Percentiles rank a stretch among this genome's conserved stretches.
Evolutionary conservation across 2,329 filamentous ascomycete genomes (phyloP).

Genomic region (Sporothrix phasma): DNA sequence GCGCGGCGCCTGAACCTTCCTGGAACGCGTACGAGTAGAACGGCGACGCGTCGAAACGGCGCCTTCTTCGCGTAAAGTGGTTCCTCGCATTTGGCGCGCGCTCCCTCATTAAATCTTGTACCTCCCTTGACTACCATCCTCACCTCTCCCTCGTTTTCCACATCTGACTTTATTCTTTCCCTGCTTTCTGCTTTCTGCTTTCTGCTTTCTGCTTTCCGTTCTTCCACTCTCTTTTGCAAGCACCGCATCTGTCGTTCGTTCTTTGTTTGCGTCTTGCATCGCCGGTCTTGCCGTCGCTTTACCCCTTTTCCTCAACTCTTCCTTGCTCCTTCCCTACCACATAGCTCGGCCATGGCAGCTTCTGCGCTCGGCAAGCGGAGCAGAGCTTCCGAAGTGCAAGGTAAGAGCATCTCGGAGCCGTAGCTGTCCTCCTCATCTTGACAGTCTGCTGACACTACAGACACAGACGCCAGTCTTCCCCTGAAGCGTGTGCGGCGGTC

Average conservation of each 20-base stretch:
- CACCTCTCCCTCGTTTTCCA: background rate
- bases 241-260: background rate
- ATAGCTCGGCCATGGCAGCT: constrained; percentile 6
- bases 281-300: background rate
- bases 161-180: background rate
- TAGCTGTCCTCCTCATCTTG: background rate
- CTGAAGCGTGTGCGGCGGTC: constrained; percentile 39
- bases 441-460: constrained; percentile 5
- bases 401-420: constrained; percentile 1
- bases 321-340: background rate
- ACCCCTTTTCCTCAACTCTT: background rate
- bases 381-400: constrained; percentile 5
- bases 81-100: constrained; percentile 12
- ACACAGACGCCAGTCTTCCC: constrained; percentile 25
- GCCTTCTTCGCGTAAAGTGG: constrained; percentile 15
- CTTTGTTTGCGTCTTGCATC: background rate
- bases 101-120: constrained; percentile 9
- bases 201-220: background rate
- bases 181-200: background rate
- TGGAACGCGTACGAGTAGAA: constrained; percentile 8
- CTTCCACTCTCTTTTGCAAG: background rate
- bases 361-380: constrained; percentile 16
- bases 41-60: constrained; percentile 1
- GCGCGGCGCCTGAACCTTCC: background rate
- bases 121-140: constrained; percentile 3